Evolutionary conservation across 2,329 filamentous ascomycete genomes (phyloP).

Genomic region (Basipetospora chlamydospora): DNA sequence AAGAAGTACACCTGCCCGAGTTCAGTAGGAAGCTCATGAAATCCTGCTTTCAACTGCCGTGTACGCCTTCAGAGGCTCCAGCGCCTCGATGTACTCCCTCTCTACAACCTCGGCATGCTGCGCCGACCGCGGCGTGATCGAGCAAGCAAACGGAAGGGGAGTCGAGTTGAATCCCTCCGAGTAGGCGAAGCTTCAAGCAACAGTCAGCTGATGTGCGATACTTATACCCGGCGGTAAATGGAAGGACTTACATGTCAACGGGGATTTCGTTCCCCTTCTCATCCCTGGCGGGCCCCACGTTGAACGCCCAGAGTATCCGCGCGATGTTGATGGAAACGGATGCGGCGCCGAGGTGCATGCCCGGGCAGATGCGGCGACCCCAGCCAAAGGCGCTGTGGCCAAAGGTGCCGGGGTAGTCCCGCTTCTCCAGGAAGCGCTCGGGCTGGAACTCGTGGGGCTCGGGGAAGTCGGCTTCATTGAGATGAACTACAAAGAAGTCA

Average conservation of each 20-base stretch:
- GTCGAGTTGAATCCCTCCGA: slow-evolving; percentile 28
- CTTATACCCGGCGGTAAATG: neutral
- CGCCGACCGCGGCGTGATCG: slow-evolving; percentile 20
- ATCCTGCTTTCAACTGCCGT: no score
- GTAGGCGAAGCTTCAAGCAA: slow-evolving; percentile 22
- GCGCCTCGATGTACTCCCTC: slow-evolving; percentile 15
- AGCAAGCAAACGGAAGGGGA: slow-evolving; percentile 25
- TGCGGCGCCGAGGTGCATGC: slow-evolving; percentile 35
- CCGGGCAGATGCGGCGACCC: slow-evolving; percentile 25
- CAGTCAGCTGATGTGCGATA: neutral
- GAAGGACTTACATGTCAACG: slow-evolving; percentile 21
- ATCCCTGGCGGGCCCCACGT: slow-evolving; percentile 18
- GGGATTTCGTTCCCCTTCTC: slow-evolving; percentile 17
- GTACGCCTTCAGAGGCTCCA: slow-evolving; percentile 14
- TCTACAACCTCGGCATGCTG: slow-evolving; percentile 18
- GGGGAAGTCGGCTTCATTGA: slow-evolving; percentile 25
- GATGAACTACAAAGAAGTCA: slow-evolving; percentile 18
- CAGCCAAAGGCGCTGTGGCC: slow-evolving; percentile 27
- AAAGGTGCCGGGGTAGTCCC: slow-evolving; percentile 20
- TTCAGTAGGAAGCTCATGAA: no score
- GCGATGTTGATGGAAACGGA: slow-evolving; percentile 31
- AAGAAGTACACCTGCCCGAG: no score
- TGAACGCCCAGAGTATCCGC: slow-evolving; percentile 38
- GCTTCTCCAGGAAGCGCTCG: slow-evolving; percentile 19
- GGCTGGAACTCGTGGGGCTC: slow-evolving; percentile 24